Conservation (phyloP, 805 yeast genomes). For the Starmerella khaoyaiensis region DNA sequence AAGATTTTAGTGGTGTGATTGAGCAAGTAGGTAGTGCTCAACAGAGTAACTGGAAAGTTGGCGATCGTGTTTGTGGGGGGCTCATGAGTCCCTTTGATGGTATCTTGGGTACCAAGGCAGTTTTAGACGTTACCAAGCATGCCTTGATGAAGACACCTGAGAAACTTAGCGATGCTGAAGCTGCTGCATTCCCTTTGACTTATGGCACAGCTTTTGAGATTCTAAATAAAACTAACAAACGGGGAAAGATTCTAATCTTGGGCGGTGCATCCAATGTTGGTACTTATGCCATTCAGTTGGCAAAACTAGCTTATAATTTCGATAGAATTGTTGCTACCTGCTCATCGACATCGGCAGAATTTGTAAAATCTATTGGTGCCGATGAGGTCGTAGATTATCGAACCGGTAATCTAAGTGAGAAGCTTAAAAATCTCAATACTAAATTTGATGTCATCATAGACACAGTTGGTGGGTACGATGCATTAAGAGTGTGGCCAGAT, state of each 20-base stretch:
- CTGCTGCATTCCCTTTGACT: constrained; percentile 54
- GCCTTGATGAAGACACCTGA: constrained; percentile 37
- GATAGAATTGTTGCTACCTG: constrained; percentile 44
- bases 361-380: constrained; percentile 43
- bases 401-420: constrained; percentile 2
- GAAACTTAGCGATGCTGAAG: constrained; percentile 38
- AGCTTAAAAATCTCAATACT: constrained; percentile 1
- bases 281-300: constrained; percentile 40
- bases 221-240: constrained; percentile 20
- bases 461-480: constrained; percentile 46
- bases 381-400: constrained; percentile 30
- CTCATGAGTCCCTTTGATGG: constrained; percentile 25
- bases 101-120: constrained; percentile 40
- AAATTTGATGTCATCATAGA: constrained; percentile 51
- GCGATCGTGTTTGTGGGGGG: constrained; percentile 53
- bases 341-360: constrained; percentile 36
- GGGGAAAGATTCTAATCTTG: constrained; percentile 33
- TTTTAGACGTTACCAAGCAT: constrained; percentile 42
- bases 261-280: constrained; percentile 74
- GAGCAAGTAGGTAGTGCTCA: constrained; percentile 41
- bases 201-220: constrained; percentile 48
- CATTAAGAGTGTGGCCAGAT: constrained; percentile 33
- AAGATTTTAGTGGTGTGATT: constrained; percentile 54
- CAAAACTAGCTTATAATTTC: constrained; percentile 37
- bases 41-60: constrained; percentile 33